Percentiles rank a stretch among this genome's conserved stretches.
Evolutionary conservation across 768 basidiomycete species (phyloP).

Genomic region (Collybiopsis confluens): DNA sequence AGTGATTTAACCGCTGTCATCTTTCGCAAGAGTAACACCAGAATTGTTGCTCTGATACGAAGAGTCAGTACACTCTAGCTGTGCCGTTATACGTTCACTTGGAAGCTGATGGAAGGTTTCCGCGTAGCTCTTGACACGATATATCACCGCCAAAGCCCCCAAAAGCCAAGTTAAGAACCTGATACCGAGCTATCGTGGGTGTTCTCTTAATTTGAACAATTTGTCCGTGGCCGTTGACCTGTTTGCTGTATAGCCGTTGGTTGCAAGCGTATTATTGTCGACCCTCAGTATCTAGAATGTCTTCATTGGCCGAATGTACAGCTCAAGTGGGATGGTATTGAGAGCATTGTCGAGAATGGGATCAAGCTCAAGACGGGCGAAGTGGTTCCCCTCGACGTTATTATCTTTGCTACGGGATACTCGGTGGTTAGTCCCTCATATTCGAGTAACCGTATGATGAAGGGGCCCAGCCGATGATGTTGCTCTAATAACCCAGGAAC

Average conservation of each 20-base stretch:
- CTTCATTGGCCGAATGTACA: constrained; percentile 51
- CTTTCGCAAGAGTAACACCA: constrained; percentile 37
- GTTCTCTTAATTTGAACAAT: background rate
- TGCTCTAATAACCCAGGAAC: constrained; percentile 26
- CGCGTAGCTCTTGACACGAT: constrained; percentile 33
- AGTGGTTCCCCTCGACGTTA: constrained; percentile 48
- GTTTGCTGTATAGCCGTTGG: constrained; percentile 38
- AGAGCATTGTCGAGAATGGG: constrained; percentile 44
- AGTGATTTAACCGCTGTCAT: constrained; percentile 32
- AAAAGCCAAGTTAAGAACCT: constrained; percentile 41
- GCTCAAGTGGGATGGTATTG: constrained; percentile 44
- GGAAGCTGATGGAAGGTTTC: background rate
- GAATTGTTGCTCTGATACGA: constrained; percentile 22
- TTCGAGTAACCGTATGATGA: background rate
- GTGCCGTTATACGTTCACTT: background rate
- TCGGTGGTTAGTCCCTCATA: constrained; percentile 32
- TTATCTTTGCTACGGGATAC: constrained; percentile 56
- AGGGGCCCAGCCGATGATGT: no score
- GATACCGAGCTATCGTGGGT: constrained; percentile 50
- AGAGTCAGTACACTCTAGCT: constrained; percentile 23
- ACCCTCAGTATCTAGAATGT: constrained; percentile 53
- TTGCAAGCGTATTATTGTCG: constrained; percentile 61
- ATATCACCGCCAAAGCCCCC: constrained; percentile 47
- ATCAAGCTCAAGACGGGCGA: constrained; percentile 46
- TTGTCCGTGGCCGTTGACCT: no score